A percentile compares a stretch with the other conserved stretches of the same genome.
Conservation (phyloP, 208 protist species). For the Trypanosoma rangeli region DNA sequence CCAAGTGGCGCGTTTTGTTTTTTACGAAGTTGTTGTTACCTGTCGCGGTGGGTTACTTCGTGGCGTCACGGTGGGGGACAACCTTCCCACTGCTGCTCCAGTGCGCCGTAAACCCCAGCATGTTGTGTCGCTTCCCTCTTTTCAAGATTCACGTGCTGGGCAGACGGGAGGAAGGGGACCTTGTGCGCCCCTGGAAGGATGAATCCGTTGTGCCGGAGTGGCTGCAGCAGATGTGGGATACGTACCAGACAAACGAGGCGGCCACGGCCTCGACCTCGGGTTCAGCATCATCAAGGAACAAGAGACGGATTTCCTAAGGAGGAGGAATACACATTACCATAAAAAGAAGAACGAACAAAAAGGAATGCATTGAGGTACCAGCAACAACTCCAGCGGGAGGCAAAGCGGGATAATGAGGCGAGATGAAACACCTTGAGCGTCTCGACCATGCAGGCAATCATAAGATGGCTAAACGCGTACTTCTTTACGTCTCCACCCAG, state of each 20-base stretch:
- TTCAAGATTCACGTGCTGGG: slow-evolving; percentile 64
- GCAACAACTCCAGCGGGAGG: no score
- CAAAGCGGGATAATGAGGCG: no score
- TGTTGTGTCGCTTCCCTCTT: slow-evolving; percentile 61
- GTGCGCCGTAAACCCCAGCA: slow-evolving; percentile 75
- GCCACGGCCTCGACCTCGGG: not conserved
- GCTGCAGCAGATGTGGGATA: slow-evolving; percentile 49
- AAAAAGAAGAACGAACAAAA: no score
- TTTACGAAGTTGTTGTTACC: slow-evolving; percentile 60
- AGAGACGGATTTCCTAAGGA: slow-evolving; percentile 1
- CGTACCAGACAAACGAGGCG: slow-evolving; percentile 41
- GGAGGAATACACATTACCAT: not conserved
- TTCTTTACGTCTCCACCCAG: no score
- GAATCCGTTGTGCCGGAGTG: slow-evolving; percentile 54
- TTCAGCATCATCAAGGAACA: slow-evolving; percentile 5
- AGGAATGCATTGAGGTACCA: no score
- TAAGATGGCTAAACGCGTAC: no score
- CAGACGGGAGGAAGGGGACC: slow-evolving; percentile 40
- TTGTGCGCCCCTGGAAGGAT: slow-evolving; percentile 79
- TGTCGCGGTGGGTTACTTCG: slow-evolving; percentile 48
- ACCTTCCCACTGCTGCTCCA: slow-evolving; percentile 83
- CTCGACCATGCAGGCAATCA: no score
- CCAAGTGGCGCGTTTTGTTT: slow-evolving; percentile 67
- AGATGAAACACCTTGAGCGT: no score
- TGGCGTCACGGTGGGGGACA: slow-evolving; percentile 51